Base-by-base conservation (phyloP, 768 basidiomycete genomes). In the Trametes gibbosa region DNA sequence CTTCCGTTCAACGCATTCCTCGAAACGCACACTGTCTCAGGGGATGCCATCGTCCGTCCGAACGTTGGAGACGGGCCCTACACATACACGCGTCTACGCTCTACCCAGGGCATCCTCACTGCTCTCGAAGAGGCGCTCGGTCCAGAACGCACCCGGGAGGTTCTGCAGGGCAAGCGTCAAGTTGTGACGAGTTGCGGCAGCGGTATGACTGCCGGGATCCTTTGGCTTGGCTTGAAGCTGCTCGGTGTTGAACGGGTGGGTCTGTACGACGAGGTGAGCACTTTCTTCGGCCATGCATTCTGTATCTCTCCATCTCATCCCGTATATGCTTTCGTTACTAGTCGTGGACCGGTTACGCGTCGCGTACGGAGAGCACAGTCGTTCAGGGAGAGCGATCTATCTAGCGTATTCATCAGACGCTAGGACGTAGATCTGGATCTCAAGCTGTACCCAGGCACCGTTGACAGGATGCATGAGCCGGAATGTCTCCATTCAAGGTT, bases 321-420 rank as follows among this genome's bases (percentile, higher is more conserved):
- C 10, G 23, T 1, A 24, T 23, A 17, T n/a, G 19, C n/a, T 21
- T 47, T 17, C 17, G n/a, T 14, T 10, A 53, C 40, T 65, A 96
- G 95, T 93, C 92, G 27, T 98, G 96, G 96, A 91, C 91, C 2
- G 96, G 96, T 3, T 98, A 97, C 71, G 93, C 94, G 2, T 76
- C 81, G 72, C 79, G 94, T 56, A 67, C 81, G 14, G 79, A 86
- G 52, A 95, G 93, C 73, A 81, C 74, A 60, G 94, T 97, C 39
- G 80, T 79, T 42, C 89, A 85, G 56, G 66, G 55, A 17, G 62
- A 66, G 37, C 57, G 41, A 48, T 13, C 21, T 16, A 23, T 23
- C 21, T 13, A 14, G 7, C 12, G 14, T 24, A 21, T 43, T 3
- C n/a, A 43, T 9, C 23, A 43, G 19, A 23, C 9, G 21, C 21